These are phyloP conservation scores for Sanghuangporus sanghuang DNA, from an alignment of 1,284 basidiomycete genomes.

Conservation along the genomic window DNA sequence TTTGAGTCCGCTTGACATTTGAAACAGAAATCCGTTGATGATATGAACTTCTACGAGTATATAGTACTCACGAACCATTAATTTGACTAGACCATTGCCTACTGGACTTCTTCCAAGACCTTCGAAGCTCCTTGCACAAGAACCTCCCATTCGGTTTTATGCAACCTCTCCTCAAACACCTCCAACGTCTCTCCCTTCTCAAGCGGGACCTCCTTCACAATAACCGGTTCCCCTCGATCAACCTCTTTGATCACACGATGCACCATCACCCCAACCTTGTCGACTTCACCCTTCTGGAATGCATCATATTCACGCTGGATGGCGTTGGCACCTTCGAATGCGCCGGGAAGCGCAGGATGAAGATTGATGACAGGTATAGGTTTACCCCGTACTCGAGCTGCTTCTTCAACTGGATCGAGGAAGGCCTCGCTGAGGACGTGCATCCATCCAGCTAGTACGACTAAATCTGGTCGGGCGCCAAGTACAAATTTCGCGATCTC, in stretches of 20 bases:
- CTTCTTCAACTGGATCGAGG: slow-evolving; percentile 38
- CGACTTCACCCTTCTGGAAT: slow-evolving; percentile 76
- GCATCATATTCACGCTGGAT: slow-evolving; percentile 89
- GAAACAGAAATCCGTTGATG: no score
- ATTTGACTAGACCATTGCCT: background rate
- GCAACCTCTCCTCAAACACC: slow-evolving; percentile 75
- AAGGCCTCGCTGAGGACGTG: slow-evolving; percentile 68
- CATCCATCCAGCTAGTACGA: slow-evolving; percentile 98
- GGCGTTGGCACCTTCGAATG: slow-evolving; percentile 91
- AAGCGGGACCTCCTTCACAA: slow-evolving; percentile 79
- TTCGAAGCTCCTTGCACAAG: slow-evolving; percentile 82
- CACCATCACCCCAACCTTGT: slow-evolving; percentile 85
- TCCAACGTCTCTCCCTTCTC: slow-evolving; percentile 69
- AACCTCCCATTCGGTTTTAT: slow-evolving; percentile 83
- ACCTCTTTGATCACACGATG: slow-evolving; percentile 93
- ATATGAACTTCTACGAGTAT: background rate
- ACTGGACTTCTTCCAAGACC: slow-evolving; percentile 47
- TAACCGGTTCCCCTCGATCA: slow-evolving; percentile 84
- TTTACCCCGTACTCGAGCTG: slow-evolving; percentile 26
- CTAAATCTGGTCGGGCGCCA: slow-evolving; percentile 66
- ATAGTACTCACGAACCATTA: background rate
- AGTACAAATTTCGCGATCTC: slow-evolving; percentile 77
- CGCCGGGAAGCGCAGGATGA: slow-evolving; percentile 92
- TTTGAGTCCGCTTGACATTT: no score
- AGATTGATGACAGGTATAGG: slow-evolving; percentile 91